phyloP scores from a whole-genome alignment of 768 basidiomycete species.

The Pholiota conissans region DNA sequence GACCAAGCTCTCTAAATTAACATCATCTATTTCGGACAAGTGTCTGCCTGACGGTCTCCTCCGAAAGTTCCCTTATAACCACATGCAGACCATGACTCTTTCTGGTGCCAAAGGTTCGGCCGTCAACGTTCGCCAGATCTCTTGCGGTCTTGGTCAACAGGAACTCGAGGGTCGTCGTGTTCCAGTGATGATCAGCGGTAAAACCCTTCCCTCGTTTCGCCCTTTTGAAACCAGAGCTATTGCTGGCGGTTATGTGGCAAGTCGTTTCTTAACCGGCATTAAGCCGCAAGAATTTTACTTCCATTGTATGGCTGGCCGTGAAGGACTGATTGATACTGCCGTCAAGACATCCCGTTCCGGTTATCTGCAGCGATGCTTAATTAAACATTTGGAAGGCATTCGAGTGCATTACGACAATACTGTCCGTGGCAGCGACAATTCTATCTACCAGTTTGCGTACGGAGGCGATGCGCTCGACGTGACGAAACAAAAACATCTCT shows the following conservation, averaged over 20 bases:
- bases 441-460: constrained; percentile 94
- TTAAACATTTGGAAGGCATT: constrained; percentile 97
- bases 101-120: constrained; percentile 98
- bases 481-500: constrained; percentile 94
- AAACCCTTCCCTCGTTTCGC: constrained; percentile 96
- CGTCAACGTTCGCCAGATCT: constrained; percentile 97
- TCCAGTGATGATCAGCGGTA: constrained; percentile 98
- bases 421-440: constrained; percentile 91
- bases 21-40: constrained; percentile 85
- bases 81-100: constrained; percentile 99
- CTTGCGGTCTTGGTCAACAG: constrained; percentile 96
- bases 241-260: constrained; percentile 96
- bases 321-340: constrained; percentile 98
- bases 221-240: constrained; percentile 98
- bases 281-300: constrained; percentile 99
- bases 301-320: constrained; percentile 99
- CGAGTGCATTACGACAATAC: constrained; percentile 98
- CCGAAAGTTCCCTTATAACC: constrained; percentile 94
- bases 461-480: constrained; percentile 97
- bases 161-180: constrained; percentile 98
- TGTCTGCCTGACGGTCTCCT: constrained; percentile 85
- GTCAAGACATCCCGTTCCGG: constrained; percentile 99
- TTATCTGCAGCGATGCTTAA: constrained; percentile 95
- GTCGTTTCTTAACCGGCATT: constrained; percentile 97
- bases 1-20: constrained; percentile 81